Percentiles rank a stretch among this genome's conserved stretches.
Conservation (phyloP, 768 basidiomycete genomes). For the Podaxis carcinomalis region DNA sequence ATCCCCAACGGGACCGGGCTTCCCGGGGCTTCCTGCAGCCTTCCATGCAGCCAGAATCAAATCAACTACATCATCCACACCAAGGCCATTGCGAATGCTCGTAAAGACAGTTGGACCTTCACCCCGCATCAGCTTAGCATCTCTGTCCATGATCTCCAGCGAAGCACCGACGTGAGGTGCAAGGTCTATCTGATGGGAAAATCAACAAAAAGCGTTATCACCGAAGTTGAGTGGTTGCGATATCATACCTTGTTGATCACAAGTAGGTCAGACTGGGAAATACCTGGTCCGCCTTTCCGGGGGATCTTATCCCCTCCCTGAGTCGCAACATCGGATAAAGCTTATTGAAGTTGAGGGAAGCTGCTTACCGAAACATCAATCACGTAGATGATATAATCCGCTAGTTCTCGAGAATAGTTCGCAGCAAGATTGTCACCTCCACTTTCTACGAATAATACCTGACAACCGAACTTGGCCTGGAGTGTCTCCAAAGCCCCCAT, state of each 20-base stretch:
- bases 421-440: slow-evolving; percentile 97
- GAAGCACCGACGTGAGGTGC: slow-evolving; percentile 92
- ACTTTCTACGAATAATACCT: slow-evolving; percentile 91
- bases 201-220: neutral
- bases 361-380: slow-evolving; percentile 72
- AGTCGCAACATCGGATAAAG: neutral
- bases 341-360: neutral
- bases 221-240: neutral
- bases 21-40: slow-evolving; percentile 71
- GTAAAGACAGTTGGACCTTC: slow-evolving; percentile 92
- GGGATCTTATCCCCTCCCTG: slow-evolving; percentile 98
- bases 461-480: slow-evolving; percentile 86
- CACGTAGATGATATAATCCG: slow-evolving; percentile 96
- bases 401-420: slow-evolving; percentile 93
- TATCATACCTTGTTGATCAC: slow-evolving; percentile 84
- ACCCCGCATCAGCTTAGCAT: slow-evolving; percentile 91
- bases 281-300: slow-evolving; percentile 95
- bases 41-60: slow-evolving; percentile 89
- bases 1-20: slow-evolving; percentile 43
- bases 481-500: slow-evolving; percentile 93
- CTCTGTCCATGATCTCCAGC: slow-evolving; percentile 90
- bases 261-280: slow-evolving; percentile 91
- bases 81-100: slow-evolving; percentile 72
- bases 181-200: slow-evolving; percentile 70
- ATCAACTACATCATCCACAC: slow-evolving; percentile 77